Evolutionary conservation across 345 rosid species (phyloP).

Genomic region (Salix brachista): DNA sequence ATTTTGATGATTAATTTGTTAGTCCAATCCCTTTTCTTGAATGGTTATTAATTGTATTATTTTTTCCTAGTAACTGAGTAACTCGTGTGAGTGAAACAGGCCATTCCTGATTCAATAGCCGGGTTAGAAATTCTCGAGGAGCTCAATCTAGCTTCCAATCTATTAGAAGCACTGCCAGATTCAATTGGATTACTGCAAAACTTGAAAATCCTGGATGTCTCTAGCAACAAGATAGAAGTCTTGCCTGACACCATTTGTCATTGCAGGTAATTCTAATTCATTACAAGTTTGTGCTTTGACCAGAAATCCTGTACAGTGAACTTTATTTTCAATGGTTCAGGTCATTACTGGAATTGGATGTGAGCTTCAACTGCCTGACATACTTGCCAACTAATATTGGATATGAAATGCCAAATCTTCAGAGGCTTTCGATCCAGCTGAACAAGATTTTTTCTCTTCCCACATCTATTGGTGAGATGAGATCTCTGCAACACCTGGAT

Average conservation of each 20-base stretch:
- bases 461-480: slow-evolving; percentile 68
- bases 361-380: slow-evolving; percentile 67
- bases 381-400: slow-evolving; percentile 91
- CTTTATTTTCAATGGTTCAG: slow-evolving; percentile 30
- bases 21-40: background rate
- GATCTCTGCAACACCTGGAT: slow-evolving; percentile 54
- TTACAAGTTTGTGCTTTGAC: background rate
- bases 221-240: slow-evolving; percentile 65
- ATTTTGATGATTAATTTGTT: background rate
- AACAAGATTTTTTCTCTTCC: slow-evolving; percentile 79
- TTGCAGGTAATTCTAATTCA: slow-evolving; percentile 56
- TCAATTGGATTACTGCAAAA: slow-evolving; percentile 70
- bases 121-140: slow-evolving; percentile 75
- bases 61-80: background rate
- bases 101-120: slow-evolving; percentile 80
- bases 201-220: slow-evolving; percentile 61
- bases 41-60: background rate
- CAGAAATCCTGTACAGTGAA: background rate
- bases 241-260: slow-evolving; percentile 70
- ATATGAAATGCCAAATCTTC: slow-evolving; percentile 52
- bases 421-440: slow-evolving; percentile 56
- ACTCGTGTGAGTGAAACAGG: slow-evolving; percentile 38
- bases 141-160: slow-evolving; percentile 72
- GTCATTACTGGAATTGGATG: slow-evolving; percentile 66
- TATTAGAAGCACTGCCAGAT: slow-evolving; percentile 66